Percentiles rank a stretch among this genome's conserved stretches.
These are phyloP conservation scores for Huntiella savannae DNA, from an alignment of 2,329 filamentous ascomycete genomes.

Conservation along the genomic window DNA sequence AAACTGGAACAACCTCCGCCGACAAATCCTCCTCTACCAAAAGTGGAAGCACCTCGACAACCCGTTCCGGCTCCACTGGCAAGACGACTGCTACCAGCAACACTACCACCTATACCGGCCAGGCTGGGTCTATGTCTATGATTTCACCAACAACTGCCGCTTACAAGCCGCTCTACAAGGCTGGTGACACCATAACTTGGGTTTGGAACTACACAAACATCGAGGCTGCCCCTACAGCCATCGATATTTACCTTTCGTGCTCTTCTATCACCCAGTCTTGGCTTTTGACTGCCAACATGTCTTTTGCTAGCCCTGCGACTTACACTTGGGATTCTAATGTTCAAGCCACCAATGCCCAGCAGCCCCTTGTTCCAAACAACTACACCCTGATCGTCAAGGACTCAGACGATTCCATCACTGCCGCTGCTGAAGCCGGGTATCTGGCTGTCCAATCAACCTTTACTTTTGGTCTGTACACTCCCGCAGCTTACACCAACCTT, in stretches of 20 bases:
- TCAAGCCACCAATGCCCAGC: slow-evolving; percentile 25
- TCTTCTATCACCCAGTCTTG: slow-evolving; percentile 32
- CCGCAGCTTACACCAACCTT: slow-evolving; percentile 31
- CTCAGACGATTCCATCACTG: slow-evolving; percentile 30
- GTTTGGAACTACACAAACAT: slow-evolving; percentile 48
- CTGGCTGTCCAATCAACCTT: slow-evolving; percentile 29
- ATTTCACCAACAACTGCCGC: slow-evolving; percentile 28
- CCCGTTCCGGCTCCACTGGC: slow-evolving; percentile 11
- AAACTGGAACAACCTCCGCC: slow-evolving; percentile 15
- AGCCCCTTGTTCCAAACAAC: slow-evolving; percentile 31
- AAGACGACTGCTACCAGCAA: slow-evolving; percentile 15
- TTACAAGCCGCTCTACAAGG: slow-evolving; percentile 35
- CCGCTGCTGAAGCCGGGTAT: slow-evolving; percentile 35
- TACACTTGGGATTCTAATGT: slow-evolving; percentile 40
- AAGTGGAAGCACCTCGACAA: slow-evolving; percentile 8
- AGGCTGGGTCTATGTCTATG: slow-evolving; percentile 30
- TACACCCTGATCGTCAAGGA: slow-evolving; percentile 47
- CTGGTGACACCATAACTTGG: slow-evolving; percentile 39
- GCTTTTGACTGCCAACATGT: slow-evolving; percentile 46
- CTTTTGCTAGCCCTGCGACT: slow-evolving; percentile 29
- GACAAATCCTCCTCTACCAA: slow-evolving; percentile 14
- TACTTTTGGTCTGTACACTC: slow-evolving; percentile 38
- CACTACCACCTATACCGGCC: slow-evolving; percentile 24
- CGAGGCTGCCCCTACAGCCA: slow-evolving; percentile 35
- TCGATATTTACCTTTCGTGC: slow-evolving; percentile 41